Percentiles rank a stretch among this genome's conserved stretches.
These are phyloP conservation scores for Silene coronaria DNA, from an alignment of 179 eudicot genomes.

Conservation along the genomic window DNA sequence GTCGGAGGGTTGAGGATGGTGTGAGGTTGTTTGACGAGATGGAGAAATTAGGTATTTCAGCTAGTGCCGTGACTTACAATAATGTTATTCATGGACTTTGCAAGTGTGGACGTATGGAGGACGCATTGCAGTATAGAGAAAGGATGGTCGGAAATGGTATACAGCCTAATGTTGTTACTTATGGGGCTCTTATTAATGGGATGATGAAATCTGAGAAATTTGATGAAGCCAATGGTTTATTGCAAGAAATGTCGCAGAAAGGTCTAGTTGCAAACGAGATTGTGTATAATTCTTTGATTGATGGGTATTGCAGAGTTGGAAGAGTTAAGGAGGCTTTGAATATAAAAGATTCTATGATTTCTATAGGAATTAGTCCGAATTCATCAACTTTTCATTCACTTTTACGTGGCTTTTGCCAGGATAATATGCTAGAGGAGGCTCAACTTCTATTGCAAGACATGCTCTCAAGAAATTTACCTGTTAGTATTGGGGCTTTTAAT, in stretches of 20 bases:
- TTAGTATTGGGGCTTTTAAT: conserved; percentile 46
- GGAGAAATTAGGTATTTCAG: conserved; percentile 49
- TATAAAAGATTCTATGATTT: conserved; percentile 53
- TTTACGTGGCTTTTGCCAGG: conserved; percentile 63
- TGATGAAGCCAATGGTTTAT: conserved; percentile 49
- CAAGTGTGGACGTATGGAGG: conserved; percentile 44
- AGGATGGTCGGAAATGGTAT: conserved; percentile 52
- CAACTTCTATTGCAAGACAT: conserved; percentile 48
- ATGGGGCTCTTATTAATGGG: conserved; percentile 65
- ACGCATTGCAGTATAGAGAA: conserved; percentile 58
- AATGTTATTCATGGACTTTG: conserved; percentile 69
- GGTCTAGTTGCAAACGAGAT: conserved; percentile 61
- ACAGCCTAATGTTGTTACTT: conserved; percentile 49
- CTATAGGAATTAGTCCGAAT: conserved; percentile 51
- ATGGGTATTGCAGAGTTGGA: conserved; percentile 71
- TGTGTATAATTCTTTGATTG: conserved; percentile 63
- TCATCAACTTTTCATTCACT: conserved; percentile 61
- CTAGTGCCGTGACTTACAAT: conserved; percentile 69
- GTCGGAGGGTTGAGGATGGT: conserved; percentile 57
- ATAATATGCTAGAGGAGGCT: conserved; percentile 52
- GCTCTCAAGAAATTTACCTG: conserved; percentile 44
- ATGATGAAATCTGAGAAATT: conserved; percentile 44
- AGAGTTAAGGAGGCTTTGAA: conserved; percentile 45
- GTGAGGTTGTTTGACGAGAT: conserved; percentile 51
- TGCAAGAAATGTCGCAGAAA: conserved; percentile 52